Evolutionary conservation across 2,329 filamentous ascomycete species (phyloP), one percentile per base, ranked within the genome.

Genomic region (Coniochaeta sp.): DNA sequence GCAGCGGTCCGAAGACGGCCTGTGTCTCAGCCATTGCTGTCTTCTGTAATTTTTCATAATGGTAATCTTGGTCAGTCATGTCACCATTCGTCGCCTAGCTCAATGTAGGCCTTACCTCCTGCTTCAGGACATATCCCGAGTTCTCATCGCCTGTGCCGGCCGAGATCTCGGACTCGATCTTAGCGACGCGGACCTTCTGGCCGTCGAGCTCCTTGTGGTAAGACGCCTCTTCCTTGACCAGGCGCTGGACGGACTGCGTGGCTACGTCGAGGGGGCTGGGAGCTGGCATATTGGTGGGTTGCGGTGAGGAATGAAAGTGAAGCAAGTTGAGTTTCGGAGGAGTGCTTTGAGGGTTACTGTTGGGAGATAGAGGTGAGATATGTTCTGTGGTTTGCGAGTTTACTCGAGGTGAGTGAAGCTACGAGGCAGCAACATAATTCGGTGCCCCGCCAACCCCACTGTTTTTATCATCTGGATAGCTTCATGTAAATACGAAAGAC

Each of bases 161-260:
- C 47, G 79, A 72, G 34, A 84, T 72, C 66, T 89, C 85, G 52
- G 80, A 78, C 72, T 87, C 81, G 19, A 96, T 81, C 71, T 86
- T 85, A 72, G 83, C 77, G 64, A 96, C 83, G 60, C 89, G 85
- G 62, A 83, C 81, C 67, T 90, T 81, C 72, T 98, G 93, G 65
- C 88, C 80, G 64, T 83, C 79, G 22, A 93, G 82, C 74, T 99
- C 95, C 71, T 89, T 89, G 79, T 93, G 89, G 77, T 99, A 98
- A 68, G 88, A 93, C 42, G 83, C 80, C 74, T 97, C 91, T 75
- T 99, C 95, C 75, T 96, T 97, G 65, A 96, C 85, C 55, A 98
- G 84, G 61, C 95, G 91, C 68, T 84, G 81, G 66, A 98, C 85
- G 22, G 91, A 86, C 63, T 88, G 85, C 26, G 90, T 95, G 52